phyloP scores from a whole-genome alignment of 768 basidiomycete genomes.

The Myochromella boudieri region DNA sequence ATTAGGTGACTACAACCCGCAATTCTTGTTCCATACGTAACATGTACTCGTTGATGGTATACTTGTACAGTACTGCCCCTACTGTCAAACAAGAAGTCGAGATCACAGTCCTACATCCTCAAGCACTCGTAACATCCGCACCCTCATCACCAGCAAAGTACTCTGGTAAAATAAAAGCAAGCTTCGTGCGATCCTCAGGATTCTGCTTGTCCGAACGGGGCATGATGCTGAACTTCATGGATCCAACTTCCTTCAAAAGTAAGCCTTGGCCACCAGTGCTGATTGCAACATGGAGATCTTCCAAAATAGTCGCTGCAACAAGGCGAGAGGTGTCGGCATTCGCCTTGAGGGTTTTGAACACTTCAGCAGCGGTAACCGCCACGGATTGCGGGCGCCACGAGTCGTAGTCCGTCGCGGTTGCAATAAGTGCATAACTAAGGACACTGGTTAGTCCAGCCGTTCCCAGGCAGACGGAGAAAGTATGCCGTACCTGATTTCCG shows the following conservation, averaged over 20 bases:
- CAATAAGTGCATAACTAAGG: slow-evolving; percentile 85
- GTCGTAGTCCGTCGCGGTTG: slow-evolving; percentile 93
- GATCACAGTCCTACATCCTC: too few species aligned
- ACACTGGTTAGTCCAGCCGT: background rate
- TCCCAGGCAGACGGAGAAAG: background rate
- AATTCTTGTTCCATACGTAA: too few species aligned
- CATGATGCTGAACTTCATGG: slow-evolving; percentile 89
- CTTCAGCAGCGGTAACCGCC: slow-evolving; percentile 87
- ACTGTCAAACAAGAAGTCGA: too few species aligned
- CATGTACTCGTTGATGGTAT: too few species aligned
- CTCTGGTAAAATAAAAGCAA: slow-evolving; percentile 74
- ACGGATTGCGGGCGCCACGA: slow-evolving; percentile 84
- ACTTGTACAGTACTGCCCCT: too few species aligned
- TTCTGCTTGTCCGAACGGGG: slow-evolving; percentile 56
- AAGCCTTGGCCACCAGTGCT: slow-evolving; percentile 26
- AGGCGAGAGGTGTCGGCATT: slow-evolving; percentile 88
- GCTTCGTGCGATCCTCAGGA: slow-evolving; percentile 62
- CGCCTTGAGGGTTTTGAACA: slow-evolving; percentile 81
- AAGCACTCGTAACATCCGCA: too few species aligned
- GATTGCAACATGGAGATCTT: slow-evolving; percentile 35
- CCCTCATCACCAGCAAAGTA: slow-evolving; percentile 50
- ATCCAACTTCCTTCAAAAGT: slow-evolving; percentile 69
- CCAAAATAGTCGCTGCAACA: slow-evolving; percentile 68
- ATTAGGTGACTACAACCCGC: too few species aligned
- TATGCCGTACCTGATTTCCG: slow-evolving; percentile 76